Base-by-base conservation (phyloP, 257 asterid species). In the Plantago elongata region DNA sequence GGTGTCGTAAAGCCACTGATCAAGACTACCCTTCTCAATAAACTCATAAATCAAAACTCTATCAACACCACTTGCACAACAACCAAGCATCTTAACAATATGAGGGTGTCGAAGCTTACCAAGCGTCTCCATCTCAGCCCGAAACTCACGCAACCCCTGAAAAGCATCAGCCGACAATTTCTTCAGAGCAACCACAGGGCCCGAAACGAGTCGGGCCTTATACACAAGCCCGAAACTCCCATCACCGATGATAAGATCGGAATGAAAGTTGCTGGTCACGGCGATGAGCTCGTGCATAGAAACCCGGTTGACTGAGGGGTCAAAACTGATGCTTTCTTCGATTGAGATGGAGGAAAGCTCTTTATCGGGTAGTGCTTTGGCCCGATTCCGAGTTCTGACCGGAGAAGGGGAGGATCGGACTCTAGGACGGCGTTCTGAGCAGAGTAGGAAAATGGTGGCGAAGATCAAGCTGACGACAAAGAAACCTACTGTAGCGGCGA, bases 41-140 rank as follows among this genome's bases (percentile, higher is more conserved):
- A 78, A 84, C 77, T 90, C 97, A 61, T 90, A 90, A 27, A 90
- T 82, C 9, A 90, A 49, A 48, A 88, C 75, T 79, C 96, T 83
- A 40, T 90, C 96, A 27, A 42, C 18, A 64, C 89, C 95, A 57
- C 85, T 60, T 0, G 83, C 81, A 48, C 94, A 90, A 14, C 72
- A 90, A 14, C 97, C 97, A 3, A 90, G 79, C 2, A 90, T 82
- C 61, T 73, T 76, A 13, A 90, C 96, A 2, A 90, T 87, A 50
- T 87, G 81, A 11, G 79, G 78, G 74, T 90, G 96, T 0, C 60
- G 80, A 79, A 88, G 82, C 68, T 82, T 83, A 0, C 97, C 96
- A 0, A 90, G 79, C 7, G 96, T 90, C 64, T 90, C 97, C 96
- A 90, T 87, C 74, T 90, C 97, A 30, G 97, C 97, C 69, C 80